Evolutionary conservation across 2,329 filamentous ascomycete genomes (phyloP).

Genomic region (Fusarium redolens): DNA sequence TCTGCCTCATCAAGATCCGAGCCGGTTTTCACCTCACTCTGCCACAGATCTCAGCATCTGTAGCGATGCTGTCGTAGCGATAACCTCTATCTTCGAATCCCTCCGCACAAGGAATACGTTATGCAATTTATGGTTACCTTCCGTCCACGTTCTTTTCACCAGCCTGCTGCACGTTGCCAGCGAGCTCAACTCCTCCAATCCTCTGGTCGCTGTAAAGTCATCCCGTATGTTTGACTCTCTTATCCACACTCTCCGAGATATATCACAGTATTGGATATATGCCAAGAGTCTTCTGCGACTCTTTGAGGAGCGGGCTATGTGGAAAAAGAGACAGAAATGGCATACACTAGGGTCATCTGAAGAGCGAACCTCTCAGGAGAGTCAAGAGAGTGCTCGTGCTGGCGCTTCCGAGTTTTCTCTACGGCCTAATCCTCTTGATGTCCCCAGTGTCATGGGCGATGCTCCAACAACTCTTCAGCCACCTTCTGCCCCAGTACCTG

Average conservation of each 20-base stretch:
- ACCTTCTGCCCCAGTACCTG: background rate
- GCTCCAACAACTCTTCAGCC: slow-evolving; percentile 17
- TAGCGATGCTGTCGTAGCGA: slow-evolving; percentile 43
- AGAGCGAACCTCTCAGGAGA: slow-evolving; percentile 1
- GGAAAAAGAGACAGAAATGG: slow-evolving; percentile 17
- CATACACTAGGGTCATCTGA: slow-evolving; percentile 9
- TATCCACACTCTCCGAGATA: slow-evolving; percentile 43
- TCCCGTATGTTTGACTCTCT: slow-evolving; percentile 46
- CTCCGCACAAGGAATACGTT: slow-evolving; percentile 39
- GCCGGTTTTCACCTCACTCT: slow-evolving; percentile 14
- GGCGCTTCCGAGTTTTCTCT: slow-evolving; percentile 32
- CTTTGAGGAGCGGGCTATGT: slow-evolving; percentile 43
- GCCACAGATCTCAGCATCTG: slow-evolving; percentile 47
- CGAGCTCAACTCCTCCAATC: slow-evolving; percentile 45
- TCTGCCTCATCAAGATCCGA: slow-evolving; percentile 33
- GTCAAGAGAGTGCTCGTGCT: background rate
- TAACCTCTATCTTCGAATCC: slow-evolving; percentile 48
- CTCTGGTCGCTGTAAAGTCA: slow-evolving; percentile 48
- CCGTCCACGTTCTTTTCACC: slow-evolving; percentile 47
- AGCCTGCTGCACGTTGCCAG: slow-evolving; percentile 46
- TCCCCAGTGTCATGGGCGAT: slow-evolving; percentile 1
- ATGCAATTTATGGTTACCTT: slow-evolving; percentile 45
- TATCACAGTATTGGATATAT: slow-evolving; percentile 49
- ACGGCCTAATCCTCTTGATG: slow-evolving; percentile 22
- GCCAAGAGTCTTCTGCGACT: slow-evolving; percentile 47